phyloP scores from a whole-genome alignment of 2,329 filamentous ascomycete genomes.

The Xylariaceae sp. region DNA sequence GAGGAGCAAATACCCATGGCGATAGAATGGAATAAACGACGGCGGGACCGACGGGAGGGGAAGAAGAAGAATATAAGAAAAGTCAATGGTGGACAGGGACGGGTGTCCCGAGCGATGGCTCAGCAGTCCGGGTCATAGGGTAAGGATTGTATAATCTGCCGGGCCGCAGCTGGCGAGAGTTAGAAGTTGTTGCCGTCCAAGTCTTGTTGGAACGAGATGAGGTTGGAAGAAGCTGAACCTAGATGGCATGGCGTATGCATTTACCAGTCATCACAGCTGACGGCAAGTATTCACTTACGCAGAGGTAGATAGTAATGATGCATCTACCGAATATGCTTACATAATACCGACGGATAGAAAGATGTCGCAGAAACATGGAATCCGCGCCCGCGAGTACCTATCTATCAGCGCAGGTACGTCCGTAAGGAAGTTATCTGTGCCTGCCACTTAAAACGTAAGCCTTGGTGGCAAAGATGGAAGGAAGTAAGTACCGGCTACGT shows the following conservation, averaged over 20 bases:
- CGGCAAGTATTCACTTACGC: no score
- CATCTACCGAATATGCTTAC: no score
- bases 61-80: slow-evolving; percentile 6
- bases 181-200: slow-evolving; percentile 22
- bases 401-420: no score
- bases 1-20: slow-evolving; percentile 57
- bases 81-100: slow-evolving; percentile 19
- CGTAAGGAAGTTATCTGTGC: no score
- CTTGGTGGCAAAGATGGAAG: no score
- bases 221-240: slow-evolving; percentile 22
- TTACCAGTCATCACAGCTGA: background rate
- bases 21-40: background rate
- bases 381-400: no score
- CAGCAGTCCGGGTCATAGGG: slow-evolving; percentile 27
- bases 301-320: no score
- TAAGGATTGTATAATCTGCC: slow-evolving; percentile 34
- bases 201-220: slow-evolving; percentile 20
- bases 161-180: slow-evolving; percentile 30
- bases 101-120: slow-evolving; percentile 18
- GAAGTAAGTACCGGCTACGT: no score
- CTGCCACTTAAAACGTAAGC: no score
- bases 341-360: no score
- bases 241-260: background rate
- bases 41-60: background rate
- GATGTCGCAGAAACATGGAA: no score